These are phyloP conservation scores for Agrocybe pediades DNA, from an alignment of 768 basidiomycete genomes.

Conservation along the genomic window DNA sequence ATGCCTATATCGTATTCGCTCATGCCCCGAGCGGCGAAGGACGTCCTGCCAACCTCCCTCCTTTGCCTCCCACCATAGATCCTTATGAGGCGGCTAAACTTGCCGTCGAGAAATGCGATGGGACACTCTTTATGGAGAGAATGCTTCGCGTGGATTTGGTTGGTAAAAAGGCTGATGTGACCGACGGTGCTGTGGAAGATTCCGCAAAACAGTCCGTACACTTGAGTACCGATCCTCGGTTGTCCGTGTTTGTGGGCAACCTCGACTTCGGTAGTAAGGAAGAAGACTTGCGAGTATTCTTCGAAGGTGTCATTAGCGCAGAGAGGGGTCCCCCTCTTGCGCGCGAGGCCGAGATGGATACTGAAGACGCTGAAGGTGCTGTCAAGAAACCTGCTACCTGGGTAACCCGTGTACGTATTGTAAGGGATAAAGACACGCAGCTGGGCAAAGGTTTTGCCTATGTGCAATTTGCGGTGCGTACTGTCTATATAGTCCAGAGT, in stretches of 20 bases:
- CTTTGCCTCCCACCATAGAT: constrained; percentile 50
- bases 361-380: constrained; percentile 9
- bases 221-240: constrained; percentile 66
- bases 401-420: constrained; percentile 85
- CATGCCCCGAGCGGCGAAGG: constrained; percentile 48
- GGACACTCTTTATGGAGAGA: constrained; percentile 72
- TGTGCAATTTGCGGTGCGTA: constrained; percentile 81
- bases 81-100: constrained; percentile 70
- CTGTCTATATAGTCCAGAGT: constrained; percentile 3
- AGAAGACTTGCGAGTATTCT: constrained; percentile 85
- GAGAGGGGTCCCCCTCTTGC: constrained; percentile 65
- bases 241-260: constrained; percentile 89
- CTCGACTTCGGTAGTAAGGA: constrained; percentile 92
- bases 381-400: constrained; percentile 49
- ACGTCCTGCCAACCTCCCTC: constrained; percentile 53
- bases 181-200: constrained; percentile 11
- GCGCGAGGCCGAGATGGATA: constrained; percentile 25
- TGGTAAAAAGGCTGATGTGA: constrained; percentile 25
- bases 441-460: constrained; percentile 97
- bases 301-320: constrained; percentile 71
- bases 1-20: constrained; percentile 92
- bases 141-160: constrained; percentile 81
- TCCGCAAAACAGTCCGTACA: constrained; percentile 24
- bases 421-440: constrained; percentile 89
- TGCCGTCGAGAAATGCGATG: constrained; percentile 64